Evolutionary conservation across 768 basidiomycete genomes (phyloP), one percentile per base, ranked within the genome.

Genomic region (Naganishia randhawae): DNA sequence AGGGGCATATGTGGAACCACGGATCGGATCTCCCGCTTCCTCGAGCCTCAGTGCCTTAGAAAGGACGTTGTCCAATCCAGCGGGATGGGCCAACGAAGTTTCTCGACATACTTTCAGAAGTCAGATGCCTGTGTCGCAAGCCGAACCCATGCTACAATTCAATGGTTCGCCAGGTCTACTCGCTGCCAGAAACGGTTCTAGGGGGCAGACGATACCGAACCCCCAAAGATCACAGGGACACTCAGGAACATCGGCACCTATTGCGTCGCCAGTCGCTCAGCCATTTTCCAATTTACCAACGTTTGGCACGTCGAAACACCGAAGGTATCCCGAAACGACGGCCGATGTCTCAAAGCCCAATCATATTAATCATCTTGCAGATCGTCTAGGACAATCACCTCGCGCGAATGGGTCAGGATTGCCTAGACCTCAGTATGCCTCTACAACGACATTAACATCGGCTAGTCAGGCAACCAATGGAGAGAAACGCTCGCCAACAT

Each of bases 1-100:
- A 33, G 32, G 51, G 5, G 51, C 29, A 31, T 3, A 11, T 33
- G 29, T 31, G 27, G 51, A 33, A 52, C 29, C 27, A 16, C 3
- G 14, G 9, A 33, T 29, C 27, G 33, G 54, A 33, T 35, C 4
- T 19, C 54, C 32, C 22, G 8, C 32, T 11, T 33, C 54, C 31
- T 31, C 51, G 16, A 32, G 11, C 9, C 31, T 35, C 22, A 33
- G n/a, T 17, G 14, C 31, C 1, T 35, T 55, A 7, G 33, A 55
- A 37, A 31, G 54, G 16, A 33, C 54, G 2, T 3, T 37, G 33
- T 33, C 31, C 6, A 55, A 55, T 37, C 33, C 54, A 37, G 31
- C 54, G 14, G 54, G 33, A 55, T 55, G 32, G 54, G 54, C 54
- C 14, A 55, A n/a, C 33, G 31, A 55, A n/a, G 54, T 55, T 14